Conservation (phyloP, 2,329 filamentous ascomycete genomes). For the Whalleya microplaca region DNA sequence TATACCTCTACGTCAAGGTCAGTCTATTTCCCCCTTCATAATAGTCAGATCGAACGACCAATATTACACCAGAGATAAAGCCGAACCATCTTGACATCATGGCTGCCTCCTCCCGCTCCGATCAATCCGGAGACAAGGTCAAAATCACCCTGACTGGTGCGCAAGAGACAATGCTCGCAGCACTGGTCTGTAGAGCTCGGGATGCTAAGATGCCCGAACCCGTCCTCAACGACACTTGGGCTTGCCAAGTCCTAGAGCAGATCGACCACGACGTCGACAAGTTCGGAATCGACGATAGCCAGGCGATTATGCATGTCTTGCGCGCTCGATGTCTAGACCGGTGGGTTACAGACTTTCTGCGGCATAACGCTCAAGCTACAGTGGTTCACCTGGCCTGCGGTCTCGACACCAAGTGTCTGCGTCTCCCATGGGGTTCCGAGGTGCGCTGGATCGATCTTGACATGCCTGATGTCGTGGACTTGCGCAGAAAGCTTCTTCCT, state of each 20-base stretch:
- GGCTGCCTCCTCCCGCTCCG: not conserved
- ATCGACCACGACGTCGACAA: slow-evolving; percentile 32
- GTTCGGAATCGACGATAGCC: slow-evolving; percentile 17
- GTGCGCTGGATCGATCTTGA: slow-evolving; percentile 42
- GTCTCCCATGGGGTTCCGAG: slow-evolving; percentile 27
- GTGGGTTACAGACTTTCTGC: slow-evolving; percentile 33
- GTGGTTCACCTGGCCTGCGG: slow-evolving; percentile 39
- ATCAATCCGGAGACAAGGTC: slow-evolving; percentile 7
- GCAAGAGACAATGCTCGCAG: slow-evolving; percentile 30
- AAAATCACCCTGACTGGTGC: slow-evolving; percentile 26
- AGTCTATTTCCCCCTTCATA: not conserved
- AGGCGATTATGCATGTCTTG: slow-evolving; percentile 17
- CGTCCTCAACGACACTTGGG: slow-evolving; percentile 28
- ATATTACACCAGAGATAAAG: not conserved
- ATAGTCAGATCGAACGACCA: too few relatives aligned
- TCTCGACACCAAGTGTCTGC: slow-evolving; percentile 35
- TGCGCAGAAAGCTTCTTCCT: slow-evolving; percentile 34
- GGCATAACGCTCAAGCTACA: slow-evolving; percentile 27
- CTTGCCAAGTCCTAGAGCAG: slow-evolving; percentile 21
- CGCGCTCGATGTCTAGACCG: slow-evolving; percentile 28
- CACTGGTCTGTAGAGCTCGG: slow-evolving; percentile 28
- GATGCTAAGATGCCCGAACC: slow-evolving; percentile 23
- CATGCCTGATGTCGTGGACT: slow-evolving; percentile 39
- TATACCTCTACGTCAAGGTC: not conserved
- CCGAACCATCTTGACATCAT: not conserved